These are phyloP conservation scores for Suhomyces kunorum DNA, from an alignment of 1,139 yeast species.

Conservation along the genomic window DNA sequence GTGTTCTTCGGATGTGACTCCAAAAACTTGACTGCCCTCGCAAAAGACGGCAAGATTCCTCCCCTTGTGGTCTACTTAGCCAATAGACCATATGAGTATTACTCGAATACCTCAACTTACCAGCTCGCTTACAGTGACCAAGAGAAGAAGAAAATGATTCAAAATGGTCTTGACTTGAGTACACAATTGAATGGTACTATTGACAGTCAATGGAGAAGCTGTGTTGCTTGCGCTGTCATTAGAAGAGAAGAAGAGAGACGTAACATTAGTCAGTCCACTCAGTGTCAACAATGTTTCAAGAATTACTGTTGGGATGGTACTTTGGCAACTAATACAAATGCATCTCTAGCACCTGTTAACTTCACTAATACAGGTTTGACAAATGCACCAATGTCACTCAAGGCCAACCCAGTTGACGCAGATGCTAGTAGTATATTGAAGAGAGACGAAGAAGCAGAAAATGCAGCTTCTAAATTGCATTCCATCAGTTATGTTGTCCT, in stretches of 20 bases:
- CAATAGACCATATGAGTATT: slow-evolving; percentile 67
- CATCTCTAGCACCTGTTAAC: slow-evolving; percentile 21
- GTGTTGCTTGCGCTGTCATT: slow-evolving; percentile 87
- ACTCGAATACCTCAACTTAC: slow-evolving; percentile 73
- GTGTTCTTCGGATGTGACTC: slow-evolving; percentile 87
- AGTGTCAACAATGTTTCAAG: slow-evolving; percentile 71
- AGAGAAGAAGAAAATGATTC: slow-evolving; percentile 62
- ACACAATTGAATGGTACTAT: slow-evolving; percentile 73
- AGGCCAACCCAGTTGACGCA: slow-evolving; percentile 1
- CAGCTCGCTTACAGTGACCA: slow-evolving; percentile 60
- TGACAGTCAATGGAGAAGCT: slow-evolving; percentile 72
- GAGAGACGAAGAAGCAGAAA: slow-evolving; percentile 5
- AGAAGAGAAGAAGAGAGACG: slow-evolving; percentile 79
- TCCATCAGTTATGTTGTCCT: background rate
- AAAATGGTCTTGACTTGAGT: slow-evolving; percentile 79
- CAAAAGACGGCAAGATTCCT: slow-evolving; percentile 42
- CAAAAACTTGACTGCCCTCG: slow-evolving; percentile 53
- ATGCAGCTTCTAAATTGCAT: slow-evolving; percentile 2
- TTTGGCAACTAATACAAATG: slow-evolving; percentile 11
- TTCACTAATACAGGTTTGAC: slow-evolving; percentile 34
- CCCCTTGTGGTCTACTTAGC: slow-evolving; percentile 82
- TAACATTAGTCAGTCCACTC: slow-evolving; percentile 62
- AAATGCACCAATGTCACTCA: slow-evolving; percentile 21
- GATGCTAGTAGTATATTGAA: slow-evolving; percentile 2
- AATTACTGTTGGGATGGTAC: slow-evolving; percentile 83